These are phyloP conservation scores for Coniella lustricola DNA, from an alignment of 2,329 filamentous ascomycete species.

Conservation along the genomic window DNA sequence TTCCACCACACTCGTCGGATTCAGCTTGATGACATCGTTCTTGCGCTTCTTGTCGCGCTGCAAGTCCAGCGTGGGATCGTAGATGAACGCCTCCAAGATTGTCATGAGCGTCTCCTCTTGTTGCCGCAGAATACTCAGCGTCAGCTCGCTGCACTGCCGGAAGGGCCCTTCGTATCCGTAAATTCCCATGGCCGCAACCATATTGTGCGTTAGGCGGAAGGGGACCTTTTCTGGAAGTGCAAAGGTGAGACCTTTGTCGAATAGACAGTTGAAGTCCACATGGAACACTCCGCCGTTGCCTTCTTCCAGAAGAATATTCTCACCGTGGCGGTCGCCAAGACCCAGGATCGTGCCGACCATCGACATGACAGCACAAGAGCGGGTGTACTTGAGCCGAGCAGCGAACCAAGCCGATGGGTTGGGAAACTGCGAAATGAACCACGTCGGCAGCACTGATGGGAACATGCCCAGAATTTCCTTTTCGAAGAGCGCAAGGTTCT, in stretches of 20 bases:
- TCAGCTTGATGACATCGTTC: conserved; percentile 38
- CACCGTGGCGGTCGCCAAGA: conserved; percentile 89
- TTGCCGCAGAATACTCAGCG: conserved; percentile 73
- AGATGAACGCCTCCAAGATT: conserved; percentile 91
- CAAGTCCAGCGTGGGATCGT: conserved; percentile 93
- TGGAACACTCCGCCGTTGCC: conserved; percentile 91
- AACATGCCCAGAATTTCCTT: conserved; percentile 59
- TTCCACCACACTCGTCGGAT: conserved; percentile 72
- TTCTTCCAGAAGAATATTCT: conserved; percentile 94
- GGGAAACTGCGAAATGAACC: conserved; percentile 94
- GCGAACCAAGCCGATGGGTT: conserved; percentile 90
- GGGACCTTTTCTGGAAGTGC: conserved; percentile 91
- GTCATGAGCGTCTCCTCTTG: conserved; percentile 97
- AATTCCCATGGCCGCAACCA: conserved; percentile 94
- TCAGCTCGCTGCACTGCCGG: conserved; percentile 82
- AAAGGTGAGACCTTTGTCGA: conserved; percentile 95
- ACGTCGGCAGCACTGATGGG: conserved; percentile 78
- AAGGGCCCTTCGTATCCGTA: conserved; percentile 93
- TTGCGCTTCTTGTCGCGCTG: conserved; percentile 62
- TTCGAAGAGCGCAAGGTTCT: conserved; percentile 65
- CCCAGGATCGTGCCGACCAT: conserved; percentile 95
- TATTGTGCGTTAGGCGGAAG: conserved; percentile 96
- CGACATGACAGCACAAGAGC: conserved; percentile 97
- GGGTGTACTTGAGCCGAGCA: conserved; percentile 80
- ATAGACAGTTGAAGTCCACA: conserved; percentile 98